Conservation (phyloP, 306 rosid species). For the Cicer arietinum region DNA sequence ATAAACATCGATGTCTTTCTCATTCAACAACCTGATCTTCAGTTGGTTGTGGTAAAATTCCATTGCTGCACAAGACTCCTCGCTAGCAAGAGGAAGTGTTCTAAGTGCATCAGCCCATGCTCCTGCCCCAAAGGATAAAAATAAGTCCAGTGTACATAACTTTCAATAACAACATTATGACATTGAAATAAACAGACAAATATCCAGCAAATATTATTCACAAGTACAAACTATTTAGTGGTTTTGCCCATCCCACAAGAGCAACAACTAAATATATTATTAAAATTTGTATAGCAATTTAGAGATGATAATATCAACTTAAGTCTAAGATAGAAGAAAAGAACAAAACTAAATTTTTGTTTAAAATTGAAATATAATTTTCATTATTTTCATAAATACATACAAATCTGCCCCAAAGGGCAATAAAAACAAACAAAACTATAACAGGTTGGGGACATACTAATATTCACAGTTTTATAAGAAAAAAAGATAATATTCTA, state of each 20-base stretch:
- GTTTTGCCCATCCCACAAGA: slow-evolving; percentile 13
- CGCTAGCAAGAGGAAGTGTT: slow-evolving; percentile 84
- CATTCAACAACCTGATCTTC: slow-evolving; percentile 76
- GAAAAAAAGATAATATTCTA: slow-evolving; percentile 27
- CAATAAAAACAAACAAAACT: no score
- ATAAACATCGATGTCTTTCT: slow-evolving; percentile 65
- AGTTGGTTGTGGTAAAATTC: slow-evolving; percentile 87
- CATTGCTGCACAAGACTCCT: slow-evolving; percentile 79
- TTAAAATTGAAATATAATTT: background rate
- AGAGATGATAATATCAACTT: slow-evolving; percentile 10
- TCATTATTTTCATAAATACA: background rate
- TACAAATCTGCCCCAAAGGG: background rate
- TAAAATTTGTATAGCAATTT: background rate
- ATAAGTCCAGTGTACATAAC: slow-evolving; percentile 16
- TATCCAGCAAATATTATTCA: slow-evolving; percentile 14
- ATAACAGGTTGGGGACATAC: slow-evolving; percentile 1
- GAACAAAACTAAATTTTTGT: background rate
- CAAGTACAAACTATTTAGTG: slow-evolving; percentile 7
- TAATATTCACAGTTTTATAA: slow-evolving; percentile 5
- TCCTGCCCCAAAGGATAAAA: slow-evolving; percentile 57
- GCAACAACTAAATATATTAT: background rate
- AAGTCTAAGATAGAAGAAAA: background rate
- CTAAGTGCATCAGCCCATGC: slow-evolving; percentile 69
- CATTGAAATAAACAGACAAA: slow-evolving; percentile 27
- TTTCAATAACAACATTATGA: slow-evolving; percentile 25